A percentile compares a stretch with the other conserved stretches of the same genome.
phyloP scores from a whole-genome alignment of 495 filamentous ascomycete genomes.

The Trichoderma asperelloides region DNA sequence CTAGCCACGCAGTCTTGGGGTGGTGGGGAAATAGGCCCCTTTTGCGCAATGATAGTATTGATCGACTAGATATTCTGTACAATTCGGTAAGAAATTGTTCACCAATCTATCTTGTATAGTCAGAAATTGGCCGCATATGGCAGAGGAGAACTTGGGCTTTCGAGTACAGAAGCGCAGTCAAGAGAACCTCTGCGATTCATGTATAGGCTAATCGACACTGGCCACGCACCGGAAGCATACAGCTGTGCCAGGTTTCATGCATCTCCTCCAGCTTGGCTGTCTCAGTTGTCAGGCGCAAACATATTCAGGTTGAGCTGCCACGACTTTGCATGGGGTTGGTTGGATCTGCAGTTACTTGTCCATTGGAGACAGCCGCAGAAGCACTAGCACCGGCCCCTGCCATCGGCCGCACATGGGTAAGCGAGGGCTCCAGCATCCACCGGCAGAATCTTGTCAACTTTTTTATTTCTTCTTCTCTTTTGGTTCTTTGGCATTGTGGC shows the following conservation, averaged over 20 bases:
- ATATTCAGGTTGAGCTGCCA: neutral
- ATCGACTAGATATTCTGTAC: neutral
- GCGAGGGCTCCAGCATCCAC: neutral
- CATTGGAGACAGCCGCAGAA: neutral
- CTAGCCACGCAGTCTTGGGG: slow-evolving; percentile 1
- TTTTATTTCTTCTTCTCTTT: neutral
- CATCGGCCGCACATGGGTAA: neutral
- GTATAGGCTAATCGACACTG: neutral
- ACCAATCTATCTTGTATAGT: too few relatives aligned
- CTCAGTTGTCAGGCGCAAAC: neutral
- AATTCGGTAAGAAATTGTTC: neutral
- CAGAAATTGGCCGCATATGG: too few relatives aligned
- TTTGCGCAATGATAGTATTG: neutral
- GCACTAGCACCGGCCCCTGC: neutral
- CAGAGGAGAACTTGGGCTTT: too few relatives aligned
- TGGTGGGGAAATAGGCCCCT: neutral
- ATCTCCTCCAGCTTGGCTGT: neutral
- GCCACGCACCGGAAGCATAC: neutral
- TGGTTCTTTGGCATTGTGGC: neutral
- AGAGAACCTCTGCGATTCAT: too few relatives aligned
- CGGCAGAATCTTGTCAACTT: neutral
- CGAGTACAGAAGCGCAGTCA: too few relatives aligned
- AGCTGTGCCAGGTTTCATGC: neutral
- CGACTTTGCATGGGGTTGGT: neutral
- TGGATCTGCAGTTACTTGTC: neutral